Evolutionary conservation across 768 basidiomycete species (phyloP), one percentile per base, ranked within the genome.

Genomic region (Dacryopinax primogenitus): DNA sequence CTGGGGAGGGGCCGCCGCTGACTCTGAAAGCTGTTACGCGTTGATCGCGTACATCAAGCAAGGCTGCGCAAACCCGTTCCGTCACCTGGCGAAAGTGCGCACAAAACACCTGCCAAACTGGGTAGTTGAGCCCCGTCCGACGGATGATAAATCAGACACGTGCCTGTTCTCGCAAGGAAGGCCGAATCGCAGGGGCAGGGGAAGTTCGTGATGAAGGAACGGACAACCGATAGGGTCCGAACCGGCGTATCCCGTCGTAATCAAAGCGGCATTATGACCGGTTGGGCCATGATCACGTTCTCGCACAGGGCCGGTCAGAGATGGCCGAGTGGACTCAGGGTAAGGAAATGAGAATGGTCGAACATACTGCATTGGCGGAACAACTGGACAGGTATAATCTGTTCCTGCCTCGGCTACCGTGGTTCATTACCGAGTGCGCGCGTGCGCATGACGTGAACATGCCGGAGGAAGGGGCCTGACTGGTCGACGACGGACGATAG

Each of bases 91-190:
- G 23, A 44, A 44, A 44, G 4, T 18, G 41, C 18, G 18, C 7
- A 44, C 11, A 37, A 9, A 18, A 37, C 36, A 9, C 36, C 18
- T 9, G 18, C 9, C 36, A 37, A 18, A 37, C 18, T 9, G 36
- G 36, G 36, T 37, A 9, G 36, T 9, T 9, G 11, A 23, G 41
- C 18, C 4, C 16, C 7, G 41, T 44, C 41, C 18, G 41, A 18
- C 41, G 41, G 41, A 44, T 44, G 41, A 44, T 44, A 44, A 44
- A 44, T 44, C 41, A 15, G 41, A 44, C 41, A 44, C 41, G 41
- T 44, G 41, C 18, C 3, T 44, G 41, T 18, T 44, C 18, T 6
- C 18, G 41, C 41, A 6, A 44, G 23, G 41, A 44, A 44, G 41
- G 41, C 41, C n/a, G n/a, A n/a, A n/a, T n/a, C n/a, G n/a, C n/a